A percentile compares a stretch with the other conserved stretches of the same genome.
phyloP scores from a whole-genome alignment of 805 yeast genomes.

The Saccharomycopsis vini region DNA sequence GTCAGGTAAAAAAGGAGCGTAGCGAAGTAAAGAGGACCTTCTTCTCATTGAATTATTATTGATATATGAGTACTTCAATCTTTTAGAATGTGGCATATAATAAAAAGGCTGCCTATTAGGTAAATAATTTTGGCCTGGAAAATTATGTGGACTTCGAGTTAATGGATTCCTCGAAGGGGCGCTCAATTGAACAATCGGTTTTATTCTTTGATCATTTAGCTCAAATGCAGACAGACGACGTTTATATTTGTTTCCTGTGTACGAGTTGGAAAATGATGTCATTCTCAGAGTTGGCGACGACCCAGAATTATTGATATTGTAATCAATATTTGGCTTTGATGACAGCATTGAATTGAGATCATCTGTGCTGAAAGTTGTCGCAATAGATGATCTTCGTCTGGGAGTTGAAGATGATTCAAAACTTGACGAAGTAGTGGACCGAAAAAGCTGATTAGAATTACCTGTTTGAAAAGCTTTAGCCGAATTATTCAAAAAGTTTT shows the following conservation, averaged over 20 bases:
- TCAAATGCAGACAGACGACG: conserved; percentile 24
- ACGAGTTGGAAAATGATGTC: not conserved
- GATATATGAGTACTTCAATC: conserved; percentile 30
- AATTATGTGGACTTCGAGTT: conserved; percentile 27
- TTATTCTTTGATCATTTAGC: not conserved
- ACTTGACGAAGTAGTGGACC: too few species aligned
- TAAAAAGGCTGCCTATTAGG: conserved; percentile 28
- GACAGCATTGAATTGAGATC: too few species aligned
- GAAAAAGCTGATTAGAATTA: too few species aligned
- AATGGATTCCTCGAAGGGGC: conserved; percentile 36
- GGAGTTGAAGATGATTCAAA: conserved; percentile 1
- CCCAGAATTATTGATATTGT: too few species aligned
- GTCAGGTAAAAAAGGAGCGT: conserved; percentile 52
- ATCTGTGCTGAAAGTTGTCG: too few species aligned
- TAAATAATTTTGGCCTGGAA: conserved; percentile 9
- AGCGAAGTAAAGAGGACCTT: conserved; percentile 47
- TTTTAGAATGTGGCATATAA: conserved; percentile 46
- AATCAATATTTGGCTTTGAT: too few species aligned
- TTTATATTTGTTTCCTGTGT: conserved; percentile 1
- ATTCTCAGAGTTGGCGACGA: not conserved
- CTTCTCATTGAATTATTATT: conserved; percentile 29
- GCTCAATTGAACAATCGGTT: conserved; percentile 18
- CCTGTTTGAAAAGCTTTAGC: not conserved
- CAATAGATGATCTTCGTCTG: conserved; percentile 11
- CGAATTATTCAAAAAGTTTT: conserved; percentile 7